phyloP scores from a whole-genome alignment of 2,329 filamentous ascomycete genomes.

The Blastomyces emzantsi region DNA sequence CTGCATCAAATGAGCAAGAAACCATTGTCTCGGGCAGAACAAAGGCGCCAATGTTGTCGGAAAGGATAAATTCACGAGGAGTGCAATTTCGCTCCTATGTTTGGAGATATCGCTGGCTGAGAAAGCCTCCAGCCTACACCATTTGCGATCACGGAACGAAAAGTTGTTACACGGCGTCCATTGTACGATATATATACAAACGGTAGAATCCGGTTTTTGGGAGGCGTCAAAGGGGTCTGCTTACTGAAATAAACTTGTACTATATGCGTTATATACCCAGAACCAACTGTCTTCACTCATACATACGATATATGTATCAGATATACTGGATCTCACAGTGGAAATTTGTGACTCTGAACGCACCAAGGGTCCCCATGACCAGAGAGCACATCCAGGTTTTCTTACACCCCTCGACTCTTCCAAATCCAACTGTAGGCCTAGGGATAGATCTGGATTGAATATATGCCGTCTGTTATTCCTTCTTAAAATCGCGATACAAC shows the following conservation, averaged over 20 bases:
- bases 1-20: background rate
- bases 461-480: background rate
- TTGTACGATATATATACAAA: slow-evolving; percentile 4
- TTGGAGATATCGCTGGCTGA: background rate
- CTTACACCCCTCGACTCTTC: background rate
- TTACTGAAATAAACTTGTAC: background rate
- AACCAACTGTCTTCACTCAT: slow-evolving; percentile 5
- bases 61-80: background rate
- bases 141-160: background rate
- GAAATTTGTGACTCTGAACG: background rate
- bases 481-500: too few relatives aligned
- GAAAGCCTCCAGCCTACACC: background rate
- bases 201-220: background rate
- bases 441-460: background rate
- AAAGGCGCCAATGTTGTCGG: background rate
- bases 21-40: background rate
- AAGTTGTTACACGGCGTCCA: background rate
- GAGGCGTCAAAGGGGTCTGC: background rate
- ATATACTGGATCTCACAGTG: background rate
- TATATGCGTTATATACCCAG: slow-evolving; percentile 4
- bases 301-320: background rate
- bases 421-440: background rate
- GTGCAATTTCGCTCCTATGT: background rate
- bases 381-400: background rate
- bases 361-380: background rate